phyloP scores from a whole-genome alignment of 768 basidiomycete genomes.

The Butyriboletus loyo region DNA sequence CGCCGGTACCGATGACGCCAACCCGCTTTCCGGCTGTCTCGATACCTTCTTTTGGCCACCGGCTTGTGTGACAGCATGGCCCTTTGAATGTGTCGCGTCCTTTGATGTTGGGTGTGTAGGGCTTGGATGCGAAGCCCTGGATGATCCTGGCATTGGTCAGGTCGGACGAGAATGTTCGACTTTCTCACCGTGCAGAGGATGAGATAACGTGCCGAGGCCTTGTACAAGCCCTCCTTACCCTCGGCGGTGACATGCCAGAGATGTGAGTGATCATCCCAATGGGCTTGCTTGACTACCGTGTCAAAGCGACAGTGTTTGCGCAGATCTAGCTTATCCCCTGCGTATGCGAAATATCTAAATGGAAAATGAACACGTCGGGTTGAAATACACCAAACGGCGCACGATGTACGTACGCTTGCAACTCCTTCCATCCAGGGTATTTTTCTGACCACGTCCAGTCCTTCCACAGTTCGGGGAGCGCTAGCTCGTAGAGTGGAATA shows the following conservation, averaged over 20 bases:
- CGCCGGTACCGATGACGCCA: slow-evolving; percentile 11
- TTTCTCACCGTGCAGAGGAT: slow-evolving; percentile 8
- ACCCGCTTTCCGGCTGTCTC: slow-evolving; percentile 9
- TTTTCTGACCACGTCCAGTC: slow-evolving; percentile 17
- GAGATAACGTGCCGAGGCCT: slow-evolving; percentile 3
- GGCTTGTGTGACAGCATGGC: slow-evolving; percentile 2
- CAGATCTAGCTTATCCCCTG: slow-evolving; percentile 8
- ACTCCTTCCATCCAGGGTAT: slow-evolving; percentile 1
- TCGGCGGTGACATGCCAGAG: slow-evolving; percentile 10
- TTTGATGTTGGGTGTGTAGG: slow-evolving; percentile 13
- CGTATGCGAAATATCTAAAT: slow-evolving; percentile 7
- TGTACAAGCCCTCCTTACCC: slow-evolving; percentile 1
- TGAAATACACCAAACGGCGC: no score
- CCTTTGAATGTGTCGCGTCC: slow-evolving; percentile 11
- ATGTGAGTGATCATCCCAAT: slow-evolving; percentile 13
- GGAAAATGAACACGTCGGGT: neutral
- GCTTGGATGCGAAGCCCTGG: slow-evolving; percentile 7
- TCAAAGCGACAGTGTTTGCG: slow-evolving; percentile 13
- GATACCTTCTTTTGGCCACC: slow-evolving; percentile 12
- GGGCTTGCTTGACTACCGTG: slow-evolving; percentile 8
- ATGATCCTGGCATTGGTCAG: neutral
- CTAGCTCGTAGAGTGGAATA: slow-evolving; percentile 8
- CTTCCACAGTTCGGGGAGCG: slow-evolving; percentile 10
- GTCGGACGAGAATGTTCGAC: neutral
- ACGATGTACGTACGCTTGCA: slow-evolving; percentile 6